Evolutionary conservation across 768 basidiomycete species (phyloP).

Genomic region (Suillus placidus): DNA sequence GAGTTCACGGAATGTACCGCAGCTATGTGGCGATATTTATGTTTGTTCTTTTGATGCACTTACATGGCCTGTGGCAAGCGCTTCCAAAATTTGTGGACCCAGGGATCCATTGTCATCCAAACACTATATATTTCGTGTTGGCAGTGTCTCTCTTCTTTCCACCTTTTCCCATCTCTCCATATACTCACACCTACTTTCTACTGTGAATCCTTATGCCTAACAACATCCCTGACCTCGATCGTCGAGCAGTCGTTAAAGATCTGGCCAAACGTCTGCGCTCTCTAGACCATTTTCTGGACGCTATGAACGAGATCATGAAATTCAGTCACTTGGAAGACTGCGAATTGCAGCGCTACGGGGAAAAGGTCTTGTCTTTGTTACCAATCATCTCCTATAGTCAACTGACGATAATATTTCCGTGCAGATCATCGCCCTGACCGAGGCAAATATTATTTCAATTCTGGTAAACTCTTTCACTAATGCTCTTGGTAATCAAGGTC

Average conservation of each 20-base stretch:
- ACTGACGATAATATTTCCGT: neutral
- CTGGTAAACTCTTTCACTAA: neutral
- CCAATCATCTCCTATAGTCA: conserved; percentile 11
- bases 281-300: conserved; percentile 29
- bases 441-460: conserved; percentile 42
- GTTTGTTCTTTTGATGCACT: neutral
- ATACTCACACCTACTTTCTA: neutral
- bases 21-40: conserved; percentile 16
- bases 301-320: conserved; percentile 26
- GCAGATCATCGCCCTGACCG: conserved; percentile 52
- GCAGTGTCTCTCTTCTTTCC: conserved; percentile 14
- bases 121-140: conserved; percentile 25
- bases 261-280: conserved; percentile 31
- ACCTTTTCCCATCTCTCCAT: conserved; percentile 8
- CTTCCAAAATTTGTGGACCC: neutral
- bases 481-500: conserved; percentile 34
- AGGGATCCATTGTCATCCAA: neutral
- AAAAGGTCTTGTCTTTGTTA: conserved; percentile 24
- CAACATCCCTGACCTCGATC: conserved; percentile 16
- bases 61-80: neutral
- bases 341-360: conserved; percentile 25
- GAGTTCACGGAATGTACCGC: neutral
- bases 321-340: conserved; percentile 20
- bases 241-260: conserved; percentile 29
- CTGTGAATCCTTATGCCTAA: neutral